Evolutionary conservation across 108 stramenopile species (phyloP).

Genomic region (Skeletonema potamos): DNA sequence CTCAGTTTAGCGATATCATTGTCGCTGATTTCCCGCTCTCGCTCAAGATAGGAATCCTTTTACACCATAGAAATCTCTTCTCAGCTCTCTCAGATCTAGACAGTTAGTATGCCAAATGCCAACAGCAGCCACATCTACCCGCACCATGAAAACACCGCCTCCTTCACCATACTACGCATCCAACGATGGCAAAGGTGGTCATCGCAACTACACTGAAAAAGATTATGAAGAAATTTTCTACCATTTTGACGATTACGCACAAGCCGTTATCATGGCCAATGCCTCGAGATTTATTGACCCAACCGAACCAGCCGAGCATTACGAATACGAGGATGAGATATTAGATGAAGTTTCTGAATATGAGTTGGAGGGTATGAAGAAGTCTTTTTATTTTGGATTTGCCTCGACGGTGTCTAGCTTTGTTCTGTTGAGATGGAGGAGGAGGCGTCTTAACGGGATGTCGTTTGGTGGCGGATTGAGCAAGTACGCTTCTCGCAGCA

Average conservation of each 20-base stretch:
- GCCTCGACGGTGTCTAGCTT: slow-evolving; percentile 7
- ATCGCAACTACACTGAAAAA: slow-evolving; percentile 16
- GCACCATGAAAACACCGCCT: background rate
- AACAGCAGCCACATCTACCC: too few relatives aligned
- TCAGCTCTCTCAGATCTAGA: too few relatives aligned
- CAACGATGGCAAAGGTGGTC: background rate
- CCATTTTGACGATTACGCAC: slow-evolving; percentile 34
- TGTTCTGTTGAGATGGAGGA: slow-evolving; percentile 17
- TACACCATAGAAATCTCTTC: too few relatives aligned
- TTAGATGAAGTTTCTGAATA: slow-evolving; percentile 13
- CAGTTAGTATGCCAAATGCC: too few relatives aligned
- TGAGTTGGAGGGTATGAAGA: slow-evolving; percentile 16
- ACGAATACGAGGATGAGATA: slow-evolving; percentile 26
- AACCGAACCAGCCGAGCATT: slow-evolving; percentile 2
- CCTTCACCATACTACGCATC: background rate
- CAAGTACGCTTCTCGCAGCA: background rate
- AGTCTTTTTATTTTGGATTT: slow-evolving; percentile 17
- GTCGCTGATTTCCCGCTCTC: too few relatives aligned
- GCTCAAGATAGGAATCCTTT: too few relatives aligned
- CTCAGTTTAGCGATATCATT: too few relatives aligned
- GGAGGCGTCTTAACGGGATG: background rate
- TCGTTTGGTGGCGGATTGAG: background rate
- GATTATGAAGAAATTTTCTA: slow-evolving; percentile 40
- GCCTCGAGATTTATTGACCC: slow-evolving; percentile 6
- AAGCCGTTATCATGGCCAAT: slow-evolving; percentile 20